These are phyloP conservation scores for Globisporangium barbulae DNA, from an alignment of 352 stramenopile species.

Conservation along the genomic window DNA sequence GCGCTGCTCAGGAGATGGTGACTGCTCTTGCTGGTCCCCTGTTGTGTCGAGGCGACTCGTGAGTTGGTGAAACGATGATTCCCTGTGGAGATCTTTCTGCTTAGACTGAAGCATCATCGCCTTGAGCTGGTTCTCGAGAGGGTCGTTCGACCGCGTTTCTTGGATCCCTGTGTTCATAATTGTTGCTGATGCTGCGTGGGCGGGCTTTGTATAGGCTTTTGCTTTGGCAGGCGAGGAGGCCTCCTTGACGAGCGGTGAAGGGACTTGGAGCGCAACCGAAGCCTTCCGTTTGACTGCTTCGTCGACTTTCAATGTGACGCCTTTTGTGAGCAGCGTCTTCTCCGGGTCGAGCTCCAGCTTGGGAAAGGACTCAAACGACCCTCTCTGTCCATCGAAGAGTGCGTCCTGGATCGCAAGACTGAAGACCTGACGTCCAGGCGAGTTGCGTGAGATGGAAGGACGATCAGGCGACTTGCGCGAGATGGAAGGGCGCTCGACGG, in stretches of 20 bases:
- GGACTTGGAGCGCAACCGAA: not conserved
- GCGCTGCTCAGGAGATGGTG: not conserved
- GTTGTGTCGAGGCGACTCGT: not conserved
- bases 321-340: conserved; percentile 40
- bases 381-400: conserved; percentile 33
- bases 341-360: conserved; percentile 38
- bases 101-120: conserved; percentile 5
- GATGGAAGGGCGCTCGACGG: not conserved
- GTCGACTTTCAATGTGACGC: conserved; percentile 36
- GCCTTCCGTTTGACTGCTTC: conserved; percentile 9
- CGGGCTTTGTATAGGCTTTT: not conserved
- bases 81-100: not conserved
- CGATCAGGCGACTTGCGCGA: conserved; percentile 9
- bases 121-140: conserved; percentile 18
- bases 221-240: not conserved
- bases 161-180: not conserved
- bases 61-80: not conserved
- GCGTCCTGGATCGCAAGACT: conserved; percentile 11
- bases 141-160: conserved; percentile 17
- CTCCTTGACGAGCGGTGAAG: not conserved
- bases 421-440: not conserved
- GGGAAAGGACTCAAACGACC: conserved; percentile 39
- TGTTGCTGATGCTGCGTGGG: not conserved
- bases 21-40: not conserved
- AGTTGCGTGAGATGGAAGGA: conserved; percentile 2